These are phyloP conservation scores for Rutstroemia sp. DNA, from an alignment of 2,329 filamentous ascomycete species.

Conservation along the genomic window DNA sequence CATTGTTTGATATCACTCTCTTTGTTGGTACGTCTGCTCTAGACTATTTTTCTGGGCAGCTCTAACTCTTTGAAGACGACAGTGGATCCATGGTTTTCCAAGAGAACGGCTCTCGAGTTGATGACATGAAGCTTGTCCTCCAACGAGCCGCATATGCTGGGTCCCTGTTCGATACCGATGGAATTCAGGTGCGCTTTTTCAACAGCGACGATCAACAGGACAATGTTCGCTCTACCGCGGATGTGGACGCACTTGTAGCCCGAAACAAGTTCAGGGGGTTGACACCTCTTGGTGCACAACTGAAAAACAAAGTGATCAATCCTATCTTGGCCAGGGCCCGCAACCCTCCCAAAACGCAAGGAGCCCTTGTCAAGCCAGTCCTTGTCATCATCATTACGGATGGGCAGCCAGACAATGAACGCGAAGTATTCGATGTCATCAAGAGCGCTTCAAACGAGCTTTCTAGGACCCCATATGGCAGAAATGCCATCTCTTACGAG, in stretches of 20 bases:
- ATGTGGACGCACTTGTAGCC: conserved; percentile 50
- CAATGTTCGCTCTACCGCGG: conserved; percentile 47
- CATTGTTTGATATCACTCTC: conserved; percentile 28
- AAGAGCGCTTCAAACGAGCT: conserved; percentile 1
- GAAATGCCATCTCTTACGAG: conserved; percentile 7
- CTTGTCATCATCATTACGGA: conserved; percentile 7
- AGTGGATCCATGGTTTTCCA: conserved; percentile 65
- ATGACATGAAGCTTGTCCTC: conserved; percentile 58
- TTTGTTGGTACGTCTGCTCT: conserved; percentile 22
- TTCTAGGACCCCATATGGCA: not conserved
- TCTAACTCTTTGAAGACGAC: conserved; percentile 40
- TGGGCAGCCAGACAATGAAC: conserved; percentile 8
- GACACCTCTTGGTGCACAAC: conserved; percentile 57
- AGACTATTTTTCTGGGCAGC: not conserved
- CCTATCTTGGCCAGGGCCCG: conserved; percentile 38
- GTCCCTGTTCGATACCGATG: conserved; percentile 62
- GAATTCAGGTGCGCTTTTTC: conserved; percentile 64
- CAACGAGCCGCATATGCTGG: conserved; percentile 56
- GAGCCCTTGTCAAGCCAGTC: conserved; percentile 3
- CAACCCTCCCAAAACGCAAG: not conserved
- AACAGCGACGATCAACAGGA: conserved; percentile 49
- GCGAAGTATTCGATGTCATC: conserved; percentile 3
- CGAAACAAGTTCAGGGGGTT: conserved; percentile 57
- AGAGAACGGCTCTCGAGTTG: conserved; percentile 58
- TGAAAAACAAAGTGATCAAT: conserved; percentile 57